Percentiles rank a stretch among this genome's conserved stretches.
Conservation (phyloP, 495 filamentous ascomycete species). For the Penicillium parvum region DNA sequence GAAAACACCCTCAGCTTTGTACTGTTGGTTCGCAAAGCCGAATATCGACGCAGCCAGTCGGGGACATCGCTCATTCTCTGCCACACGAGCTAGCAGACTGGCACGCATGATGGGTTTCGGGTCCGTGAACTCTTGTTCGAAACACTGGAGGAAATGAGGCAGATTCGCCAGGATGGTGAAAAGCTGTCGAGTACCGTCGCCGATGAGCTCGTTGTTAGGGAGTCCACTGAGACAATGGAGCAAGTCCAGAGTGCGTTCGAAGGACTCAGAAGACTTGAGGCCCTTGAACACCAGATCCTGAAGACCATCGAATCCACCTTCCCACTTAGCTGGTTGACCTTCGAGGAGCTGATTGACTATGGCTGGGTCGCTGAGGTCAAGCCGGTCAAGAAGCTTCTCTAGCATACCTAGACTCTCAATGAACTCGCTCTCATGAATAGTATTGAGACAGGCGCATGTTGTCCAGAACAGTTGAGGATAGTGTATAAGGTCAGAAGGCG, state of each 20-base stretch:
- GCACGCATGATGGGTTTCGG: constrained; percentile 56
- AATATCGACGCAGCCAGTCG: constrained; percentile 53
- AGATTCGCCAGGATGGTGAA: constrained; percentile 85
- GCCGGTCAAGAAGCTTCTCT: constrained; percentile 76
- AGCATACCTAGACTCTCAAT: constrained; percentile 87
- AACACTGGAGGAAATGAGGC: constrained; percentile 76
- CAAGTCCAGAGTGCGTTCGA: constrained; percentile 69
- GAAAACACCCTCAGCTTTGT: constrained; percentile 72
- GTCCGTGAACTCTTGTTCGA: constrained; percentile 60
- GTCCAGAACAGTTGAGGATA: constrained; percentile 98
- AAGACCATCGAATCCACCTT: constrained; percentile 82
- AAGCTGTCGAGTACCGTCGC: constrained; percentile 72
- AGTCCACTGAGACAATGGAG: constrained; percentile 75
- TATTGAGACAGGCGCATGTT: constrained; percentile 90
- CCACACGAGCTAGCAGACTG: constrained; percentile 62
- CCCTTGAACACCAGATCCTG: constrained; percentile 87
- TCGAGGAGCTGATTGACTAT: constrained; percentile 68
- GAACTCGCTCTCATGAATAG: constrained; percentile 92
- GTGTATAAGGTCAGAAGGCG: constrained; percentile 71
- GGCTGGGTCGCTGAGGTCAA: constrained; percentile 69
- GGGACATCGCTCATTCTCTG: constrained; percentile 58
- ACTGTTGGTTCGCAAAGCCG: constrained; percentile 63
- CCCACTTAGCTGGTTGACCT: constrained; percentile 80
- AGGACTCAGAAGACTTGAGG: constrained; percentile 76
- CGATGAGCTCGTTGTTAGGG: constrained; percentile 76